Base-by-base conservation (phyloP, 176 grass and related monocot genomes). In the Melocanna baccifera region DNA sequence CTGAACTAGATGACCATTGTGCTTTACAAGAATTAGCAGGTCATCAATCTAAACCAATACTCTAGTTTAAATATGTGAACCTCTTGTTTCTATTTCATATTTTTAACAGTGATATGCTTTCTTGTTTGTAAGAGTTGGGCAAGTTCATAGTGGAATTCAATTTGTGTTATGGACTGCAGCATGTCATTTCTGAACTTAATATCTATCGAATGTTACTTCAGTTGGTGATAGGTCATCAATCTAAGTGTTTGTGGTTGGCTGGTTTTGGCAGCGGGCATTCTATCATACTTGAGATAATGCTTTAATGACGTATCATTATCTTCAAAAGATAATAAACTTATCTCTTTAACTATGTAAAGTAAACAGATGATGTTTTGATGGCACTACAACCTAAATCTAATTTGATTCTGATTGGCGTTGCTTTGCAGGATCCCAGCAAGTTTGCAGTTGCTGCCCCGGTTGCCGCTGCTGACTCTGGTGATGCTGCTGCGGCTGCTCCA, bases 361-460 rank as follows among this genome's bases (percentile, higher is more conserved):
- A 22, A 53, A 32, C 9, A 3, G 4, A 13, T 34, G 46, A 18
- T 36, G 23, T 71, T 14, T 71, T 47, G 42, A 11, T 6, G 43
- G 25, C 14, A 28, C 0, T 47, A 14, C 1, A 62, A 29, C 25
- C 12, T 62, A 15, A 14, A 14, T 64, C 14, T 9, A 64, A 64
- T 64, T 32, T 64, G 62, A 15, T 42, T 41, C 16, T 16, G 23
- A 5, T 62, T 80, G 16, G 39, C 12, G 25, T 8, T n/a, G 47
- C 15, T 10, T 20, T 74, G 28, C 81, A 95, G 91, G 91, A 96
- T 59, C 94, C 94, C 3, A 87, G 90, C 88, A 96, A 96, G 81
- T 96, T 96, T 9, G 88, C 86, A 0, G 86, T 80, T 40, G 86
- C 76, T 57, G 88, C 88, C 9, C 91, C 88, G 0, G 87, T 76